Conservation (phyloP, 1,284 basidiomycete species). For the Coniophora puteana region DNA sequence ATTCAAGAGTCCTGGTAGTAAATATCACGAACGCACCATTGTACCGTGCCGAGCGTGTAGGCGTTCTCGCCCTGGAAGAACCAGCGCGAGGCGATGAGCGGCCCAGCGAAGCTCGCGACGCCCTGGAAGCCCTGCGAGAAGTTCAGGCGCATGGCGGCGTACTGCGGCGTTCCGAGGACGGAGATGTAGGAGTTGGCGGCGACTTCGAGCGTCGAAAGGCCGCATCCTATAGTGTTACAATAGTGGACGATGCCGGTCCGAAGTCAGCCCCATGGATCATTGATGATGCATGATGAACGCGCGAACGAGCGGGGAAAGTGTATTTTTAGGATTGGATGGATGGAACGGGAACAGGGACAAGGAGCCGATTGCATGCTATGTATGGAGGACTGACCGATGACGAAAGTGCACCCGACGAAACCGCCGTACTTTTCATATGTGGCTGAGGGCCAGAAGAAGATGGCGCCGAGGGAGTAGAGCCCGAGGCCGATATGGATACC, state of each 20-base stretch:
- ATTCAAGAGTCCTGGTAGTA: slow-evolving; percentile 3
- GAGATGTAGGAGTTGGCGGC: slow-evolving; percentile 82
- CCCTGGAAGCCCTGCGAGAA: slow-evolving; percentile 85
- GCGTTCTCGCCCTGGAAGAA: slow-evolving; percentile 70
- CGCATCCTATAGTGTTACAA: slow-evolving; percentile 70
- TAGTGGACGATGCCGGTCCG: too few relatives aligned
- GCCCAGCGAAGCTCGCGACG: slow-evolving; percentile 74
- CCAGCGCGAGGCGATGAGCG: slow-evolving; percentile 74
- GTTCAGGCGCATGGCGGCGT: slow-evolving; percentile 76
- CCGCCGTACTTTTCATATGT: slow-evolving; percentile 65
- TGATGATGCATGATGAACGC: too few relatives aligned
- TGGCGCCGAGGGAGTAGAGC: slow-evolving; percentile 69
- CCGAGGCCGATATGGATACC: slow-evolving; percentile 67
- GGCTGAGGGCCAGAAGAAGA: slow-evolving; percentile 82
- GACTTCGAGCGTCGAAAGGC: slow-evolving; percentile 65
- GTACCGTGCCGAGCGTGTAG: slow-evolving; percentile 62
- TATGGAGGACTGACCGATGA: slow-evolving; percentile 42
- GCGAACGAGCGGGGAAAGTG: too few relatives aligned
- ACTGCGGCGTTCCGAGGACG: slow-evolving; percentile 61
- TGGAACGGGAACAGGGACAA: neutral
- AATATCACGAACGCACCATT: slow-evolving; percentile 44
- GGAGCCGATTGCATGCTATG: too few relatives aligned
- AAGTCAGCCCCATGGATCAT: too few relatives aligned
- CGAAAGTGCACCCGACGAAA: slow-evolving; percentile 71
- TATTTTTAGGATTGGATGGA: neutral